Evolutionary conservation across 257 asterid genomes (phyloP).

Genomic region (Nicotiana obtusifolia): DNA sequence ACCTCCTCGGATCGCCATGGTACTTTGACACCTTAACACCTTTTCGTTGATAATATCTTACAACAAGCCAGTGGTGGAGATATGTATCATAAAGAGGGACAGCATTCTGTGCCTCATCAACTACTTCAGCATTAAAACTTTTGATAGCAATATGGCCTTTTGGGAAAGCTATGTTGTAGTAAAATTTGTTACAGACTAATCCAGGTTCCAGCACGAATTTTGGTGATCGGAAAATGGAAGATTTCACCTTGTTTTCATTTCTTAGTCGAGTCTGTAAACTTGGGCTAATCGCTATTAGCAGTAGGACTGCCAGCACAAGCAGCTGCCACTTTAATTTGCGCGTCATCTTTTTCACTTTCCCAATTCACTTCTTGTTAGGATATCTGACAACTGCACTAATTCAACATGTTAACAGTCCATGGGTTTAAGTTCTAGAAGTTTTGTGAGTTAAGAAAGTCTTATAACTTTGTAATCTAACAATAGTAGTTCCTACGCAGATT

Average conservation of each 20-base stretch:
- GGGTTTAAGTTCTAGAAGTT: not conserved
- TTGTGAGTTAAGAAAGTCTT: not conserved
- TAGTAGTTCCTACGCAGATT: not conserved
- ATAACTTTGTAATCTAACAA: not conserved
- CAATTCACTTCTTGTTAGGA: not conserved
- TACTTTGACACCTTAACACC: constrained; percentile 14
- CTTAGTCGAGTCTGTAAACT: constrained; percentile 23
- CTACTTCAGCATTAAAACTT: constrained; percentile 53
- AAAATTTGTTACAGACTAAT: constrained; percentile 45
- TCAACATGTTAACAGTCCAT: not conserved
- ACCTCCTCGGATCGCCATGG: constrained; percentile 14
- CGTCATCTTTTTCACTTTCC: constrained; percentile 19
- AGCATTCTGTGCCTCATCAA: constrained; percentile 54
- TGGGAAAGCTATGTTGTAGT: constrained; percentile 50
- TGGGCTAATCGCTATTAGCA: constrained; percentile 7
- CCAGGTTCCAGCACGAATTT: constrained; percentile 54
- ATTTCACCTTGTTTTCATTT: constrained; percentile 32
- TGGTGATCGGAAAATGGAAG: constrained; percentile 53
- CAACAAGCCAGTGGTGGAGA: constrained; percentile 71
- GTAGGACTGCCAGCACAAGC: constrained; percentile 23
- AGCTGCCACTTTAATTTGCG: constrained; percentile 8
- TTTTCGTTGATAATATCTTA: constrained; percentile 37
- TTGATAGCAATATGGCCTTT: constrained; percentile 68
- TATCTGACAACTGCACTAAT: not conserved
- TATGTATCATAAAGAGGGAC: constrained; percentile 68